These are phyloP conservation scores for Orbilia ellipsospora DNA, from an alignment of 2,329 filamentous ascomycete species.

Conservation along the genomic window DNA sequence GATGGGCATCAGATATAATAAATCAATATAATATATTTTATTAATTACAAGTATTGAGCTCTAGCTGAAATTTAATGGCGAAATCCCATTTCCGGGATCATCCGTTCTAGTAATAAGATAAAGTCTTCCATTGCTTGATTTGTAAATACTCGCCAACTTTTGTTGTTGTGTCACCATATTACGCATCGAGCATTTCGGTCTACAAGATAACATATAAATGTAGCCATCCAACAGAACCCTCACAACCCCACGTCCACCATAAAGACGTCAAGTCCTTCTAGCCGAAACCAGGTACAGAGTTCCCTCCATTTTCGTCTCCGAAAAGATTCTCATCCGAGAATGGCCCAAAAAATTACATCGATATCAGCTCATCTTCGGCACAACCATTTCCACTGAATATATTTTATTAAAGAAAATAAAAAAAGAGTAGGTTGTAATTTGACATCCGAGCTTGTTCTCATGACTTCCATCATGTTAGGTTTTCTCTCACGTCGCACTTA, in stretches of 20 bases:
- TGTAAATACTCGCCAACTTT: too few species aligned
- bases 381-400: constrained; percentile 82
- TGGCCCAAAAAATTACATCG: constrained; percentile 60
- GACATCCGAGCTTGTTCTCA: constrained; percentile 86
- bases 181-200: too few species aligned
- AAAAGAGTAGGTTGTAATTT: constrained; percentile 80
- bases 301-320: background rate
- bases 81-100: too few species aligned
- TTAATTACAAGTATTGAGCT: too few species aligned
- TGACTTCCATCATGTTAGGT: background rate
- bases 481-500: background rate
- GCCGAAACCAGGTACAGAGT: constrained; percentile 36
- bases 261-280: constrained; percentile 25
- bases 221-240: constrained; percentile 32
- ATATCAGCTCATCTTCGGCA: constrained; percentile 99
- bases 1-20: too few species aligned
- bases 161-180: too few species aligned
- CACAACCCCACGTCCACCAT: constrained; percentile 25
- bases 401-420: constrained; percentile 66
- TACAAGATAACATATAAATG: too few species aligned
- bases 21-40: too few species aligned
- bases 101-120: too few species aligned
- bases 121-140: background rate
- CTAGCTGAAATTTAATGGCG: too few species aligned
- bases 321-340: constrained; percentile 20